Base-by-base conservation (phyloP, 352 stramenopile species). In the Thalassiosira hispida region DNA sequence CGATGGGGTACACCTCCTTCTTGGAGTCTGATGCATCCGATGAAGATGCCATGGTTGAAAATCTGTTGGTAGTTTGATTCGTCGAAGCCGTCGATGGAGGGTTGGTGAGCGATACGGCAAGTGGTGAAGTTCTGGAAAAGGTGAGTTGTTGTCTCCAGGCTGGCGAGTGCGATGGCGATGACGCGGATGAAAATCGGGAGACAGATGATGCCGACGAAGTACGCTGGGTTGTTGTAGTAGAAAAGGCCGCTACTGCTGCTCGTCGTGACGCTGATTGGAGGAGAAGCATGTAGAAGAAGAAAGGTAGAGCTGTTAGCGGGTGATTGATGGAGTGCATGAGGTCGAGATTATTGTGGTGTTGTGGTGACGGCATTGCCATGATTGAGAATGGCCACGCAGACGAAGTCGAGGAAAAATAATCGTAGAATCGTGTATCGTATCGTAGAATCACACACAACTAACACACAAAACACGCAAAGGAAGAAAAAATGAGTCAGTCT, bases 41-140 rank as follows among this genome's bases (percentile, higher is more conserved):
- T 20, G 62, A n/a, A 2, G 31, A 25, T 31, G 57, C 29, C 73
- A 81, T 81, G 12, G 73, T 81, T 8, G 73, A 60, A 42, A 81
- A 71, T 42, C 25, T 29, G 31, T 31, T 51, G 27, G 7, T 64
- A 14, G 73, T 79, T 68, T 67, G 60, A 68, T 79, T 79, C 6
- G 51, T 73, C 20, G 65, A 27, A 53, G 62, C 9, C 27, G 40
- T 5, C 31, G 61, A 55, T 11, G 62, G 23, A 25, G 3, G 23
- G 25, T 63, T 29, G 44, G 20, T 20, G 40, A 40, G 23, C 27
- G 64, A 75, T 2, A 64, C 29, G 29, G 57, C 40, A 20, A 59
- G 44, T n/a, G 18, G 31, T 18, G 44, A 23, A 20, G 57, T 14
- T 46, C 16, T 65, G 5, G 49, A 12, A 46, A 11, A 52, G 27